Percentiles rank a stretch among this genome's conserved stretches.
Evolutionary conservation across 1,284 basidiomycete genomes (phyloP).

Genomic region (Tylopilus microsporus): DNA sequence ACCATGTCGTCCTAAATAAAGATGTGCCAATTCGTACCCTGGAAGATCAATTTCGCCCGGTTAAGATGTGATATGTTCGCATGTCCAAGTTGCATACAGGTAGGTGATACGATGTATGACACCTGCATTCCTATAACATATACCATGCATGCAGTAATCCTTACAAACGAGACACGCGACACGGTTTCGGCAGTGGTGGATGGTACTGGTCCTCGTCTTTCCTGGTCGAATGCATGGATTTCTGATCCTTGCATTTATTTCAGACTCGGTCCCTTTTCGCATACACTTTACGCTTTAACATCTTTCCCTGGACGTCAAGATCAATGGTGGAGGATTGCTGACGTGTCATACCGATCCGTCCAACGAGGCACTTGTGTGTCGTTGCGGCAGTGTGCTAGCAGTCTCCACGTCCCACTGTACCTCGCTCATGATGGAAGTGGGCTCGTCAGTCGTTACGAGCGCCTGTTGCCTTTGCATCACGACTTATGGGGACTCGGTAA

Average conservation of each 20-base stretch:
- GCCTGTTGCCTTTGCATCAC: constrained; percentile 45
- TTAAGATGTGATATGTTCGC: constrained; percentile 60
- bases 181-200: constrained; percentile 84
- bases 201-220: constrained; percentile 41
- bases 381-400: too few relatives aligned
- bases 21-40: constrained; percentile 26
- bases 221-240: background rate
- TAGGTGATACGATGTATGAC: constrained; percentile 12
- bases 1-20: constrained; percentile 58
- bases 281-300: constrained; percentile 75
- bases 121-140: background rate
- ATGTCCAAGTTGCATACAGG: constrained; percentile 85
- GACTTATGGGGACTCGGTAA: constrained; percentile 59
- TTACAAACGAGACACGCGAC: constrained; percentile 69
- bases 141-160: constrained; percentile 42
- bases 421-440: constrained; percentile 40
- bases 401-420: too few relatives aligned
- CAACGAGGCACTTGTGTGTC: too few relatives aligned
- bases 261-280: constrained; percentile 71
- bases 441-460: constrained; percentile 47
- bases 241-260: constrained; percentile 4
- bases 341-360: too few relatives aligned
- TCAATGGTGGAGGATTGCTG: too few relatives aligned
- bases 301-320: constrained; percentile 38
- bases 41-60: constrained; percentile 50